A percentile compares a stretch with the other conserved stretches of the same genome.
phyloP scores from a whole-genome alignment of 805 yeast species.

The Kodamaea laetipori region DNA sequence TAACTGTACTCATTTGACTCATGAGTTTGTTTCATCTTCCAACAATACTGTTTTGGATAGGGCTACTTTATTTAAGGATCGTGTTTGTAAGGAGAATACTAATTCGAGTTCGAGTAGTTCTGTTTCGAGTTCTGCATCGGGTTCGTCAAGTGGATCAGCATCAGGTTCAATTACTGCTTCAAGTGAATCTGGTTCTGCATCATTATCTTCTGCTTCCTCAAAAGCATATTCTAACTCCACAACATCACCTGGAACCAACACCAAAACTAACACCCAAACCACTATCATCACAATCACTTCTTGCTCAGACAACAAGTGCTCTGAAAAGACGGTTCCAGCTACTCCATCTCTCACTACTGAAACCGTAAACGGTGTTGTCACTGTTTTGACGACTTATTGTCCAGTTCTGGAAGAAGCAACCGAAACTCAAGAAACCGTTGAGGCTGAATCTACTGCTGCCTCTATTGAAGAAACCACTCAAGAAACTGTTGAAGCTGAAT shows the following conservation, averaged over 20 bases:
- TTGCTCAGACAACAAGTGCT: slow-evolving; percentile 11
- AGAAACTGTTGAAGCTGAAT: too few species aligned
- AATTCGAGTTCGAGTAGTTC: not conserved
- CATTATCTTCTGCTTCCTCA: slow-evolving; percentile 1
- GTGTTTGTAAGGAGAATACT: slow-evolving; percentile 7
- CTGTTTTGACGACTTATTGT: slow-evolving; percentile 16
- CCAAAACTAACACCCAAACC: slow-evolving; percentile 2
- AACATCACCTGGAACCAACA: not conserved
- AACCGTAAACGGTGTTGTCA: slow-evolving; percentile 16
- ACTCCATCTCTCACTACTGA: slow-evolving; percentile 14
- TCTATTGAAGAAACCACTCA: not conserved
- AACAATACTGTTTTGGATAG: slow-evolving; percentile 18
- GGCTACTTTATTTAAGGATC: slow-evolving; percentile 18
- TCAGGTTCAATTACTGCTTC: slow-evolving; percentile 3
- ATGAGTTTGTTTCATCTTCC: slow-evolving; percentile 17
- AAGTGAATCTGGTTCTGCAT: not conserved
- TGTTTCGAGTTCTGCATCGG: not conserved
- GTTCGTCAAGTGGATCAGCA: not conserved
- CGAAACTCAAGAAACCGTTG: slow-evolving; percentile 8
- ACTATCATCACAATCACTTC: slow-evolving; percentile 10
- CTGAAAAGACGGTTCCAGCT: slow-evolving; percentile 8
- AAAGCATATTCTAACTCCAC: not conserved
- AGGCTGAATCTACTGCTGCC: slow-evolving; percentile 6
- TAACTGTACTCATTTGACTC: slow-evolving; percentile 19
- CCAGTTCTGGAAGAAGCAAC: slow-evolving; percentile 12